Evolutionary conservation across 768 basidiomycete genomes (phyloP).

Genomic region (Daedaleopsis sinensis): DNA sequence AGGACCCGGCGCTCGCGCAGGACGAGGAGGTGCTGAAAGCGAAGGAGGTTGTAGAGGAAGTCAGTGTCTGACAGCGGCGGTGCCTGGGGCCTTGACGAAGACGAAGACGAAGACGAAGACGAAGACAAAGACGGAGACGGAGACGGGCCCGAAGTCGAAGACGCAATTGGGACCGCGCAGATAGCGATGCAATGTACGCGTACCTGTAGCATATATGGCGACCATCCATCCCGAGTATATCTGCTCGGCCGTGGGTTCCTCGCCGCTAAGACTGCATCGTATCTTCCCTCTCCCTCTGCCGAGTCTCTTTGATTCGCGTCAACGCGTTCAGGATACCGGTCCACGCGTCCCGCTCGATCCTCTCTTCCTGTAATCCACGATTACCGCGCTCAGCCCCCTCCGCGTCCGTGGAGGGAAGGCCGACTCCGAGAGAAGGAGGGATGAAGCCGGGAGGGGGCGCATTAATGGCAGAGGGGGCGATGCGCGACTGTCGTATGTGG

Average conservation of each 20-base stretch:
- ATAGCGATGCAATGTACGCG: slow-evolving; percentile 12
- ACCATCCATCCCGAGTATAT: background rate
- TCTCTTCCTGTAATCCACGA: slow-evolving; percentile 77
- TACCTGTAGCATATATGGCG: background rate
- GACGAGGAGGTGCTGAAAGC: slow-evolving; percentile 46
- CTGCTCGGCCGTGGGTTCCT: background rate
- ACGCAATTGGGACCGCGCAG: background rate
- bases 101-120: background rate
- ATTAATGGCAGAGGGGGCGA: slow-evolving; percentile 86
- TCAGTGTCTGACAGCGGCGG: slow-evolving; percentile 41
- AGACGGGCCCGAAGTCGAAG: background rate
- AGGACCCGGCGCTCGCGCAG: slow-evolving; percentile 39
- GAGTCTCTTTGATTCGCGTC: slow-evolving; percentile 56
- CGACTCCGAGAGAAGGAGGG: slow-evolving; percentile 79
- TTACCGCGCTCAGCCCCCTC: slow-evolving; percentile 29
- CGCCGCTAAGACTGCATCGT: background rate
- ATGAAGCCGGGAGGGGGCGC: slow-evolving; percentile 74
- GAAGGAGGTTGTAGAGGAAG: slow-evolving; percentile 56
- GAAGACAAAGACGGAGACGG: no score
- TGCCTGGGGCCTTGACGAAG: no score
- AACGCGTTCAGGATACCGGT: slow-evolving; percentile 71
- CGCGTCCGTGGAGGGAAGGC: slow-evolving; percentile 52
- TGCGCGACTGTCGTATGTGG: slow-evolving; percentile 79
- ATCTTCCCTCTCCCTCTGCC: slow-evolving; percentile 28
- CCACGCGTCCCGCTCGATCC: slow-evolving; percentile 80